Evolutionary conservation across 129 eudicot genomes (phyloP).

Genomic region (Rutidosis leptorrhynchoides): DNA sequence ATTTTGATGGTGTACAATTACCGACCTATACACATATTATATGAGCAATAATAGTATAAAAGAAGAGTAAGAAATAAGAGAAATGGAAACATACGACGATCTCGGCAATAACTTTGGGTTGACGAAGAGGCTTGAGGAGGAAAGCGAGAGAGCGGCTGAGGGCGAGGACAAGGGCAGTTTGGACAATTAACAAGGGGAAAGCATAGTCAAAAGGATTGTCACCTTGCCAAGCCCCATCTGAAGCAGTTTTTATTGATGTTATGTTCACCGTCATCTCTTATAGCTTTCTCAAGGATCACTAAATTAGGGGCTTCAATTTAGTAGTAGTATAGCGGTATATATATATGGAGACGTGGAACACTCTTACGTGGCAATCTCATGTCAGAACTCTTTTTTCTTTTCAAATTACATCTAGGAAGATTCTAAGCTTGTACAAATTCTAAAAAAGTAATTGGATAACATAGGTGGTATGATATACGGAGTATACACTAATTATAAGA

Average conservation of each 20-base stretch:
- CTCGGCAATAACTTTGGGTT: conserved; percentile 91
- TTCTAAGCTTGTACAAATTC: too few relatives aligned
- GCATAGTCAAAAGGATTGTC: conserved; percentile 69
- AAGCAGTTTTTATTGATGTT: conserved; percentile 48
- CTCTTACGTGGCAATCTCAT: background rate
- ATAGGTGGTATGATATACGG: too few relatives aligned
- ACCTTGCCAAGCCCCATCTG: conserved; percentile 78
- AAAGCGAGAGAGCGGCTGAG: conserved; percentile 65
- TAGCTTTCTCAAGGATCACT: background rate
- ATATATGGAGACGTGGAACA: background rate
- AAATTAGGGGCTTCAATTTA: background rate
- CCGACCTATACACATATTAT: too few relatives aligned
- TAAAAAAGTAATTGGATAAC: too few relatives aligned
- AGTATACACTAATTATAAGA: too few relatives aligned
- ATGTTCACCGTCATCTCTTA: conserved; percentile 44
- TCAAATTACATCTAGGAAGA: too few relatives aligned
- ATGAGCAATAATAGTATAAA: too few relatives aligned
- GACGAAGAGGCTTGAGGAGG: conserved; percentile 84
- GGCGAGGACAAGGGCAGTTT: conserved; percentile 54
- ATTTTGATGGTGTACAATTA: too few relatives aligned
- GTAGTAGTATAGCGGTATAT: background rate
- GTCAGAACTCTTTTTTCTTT: too few relatives aligned
- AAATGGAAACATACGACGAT: conserved; percentile 52
- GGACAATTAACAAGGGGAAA: conserved; percentile 63
- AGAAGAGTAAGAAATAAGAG: too few relatives aligned